Base-by-base conservation (phyloP, 805 yeast genomes). In the Sporopachydermia lactativora region DNA sequence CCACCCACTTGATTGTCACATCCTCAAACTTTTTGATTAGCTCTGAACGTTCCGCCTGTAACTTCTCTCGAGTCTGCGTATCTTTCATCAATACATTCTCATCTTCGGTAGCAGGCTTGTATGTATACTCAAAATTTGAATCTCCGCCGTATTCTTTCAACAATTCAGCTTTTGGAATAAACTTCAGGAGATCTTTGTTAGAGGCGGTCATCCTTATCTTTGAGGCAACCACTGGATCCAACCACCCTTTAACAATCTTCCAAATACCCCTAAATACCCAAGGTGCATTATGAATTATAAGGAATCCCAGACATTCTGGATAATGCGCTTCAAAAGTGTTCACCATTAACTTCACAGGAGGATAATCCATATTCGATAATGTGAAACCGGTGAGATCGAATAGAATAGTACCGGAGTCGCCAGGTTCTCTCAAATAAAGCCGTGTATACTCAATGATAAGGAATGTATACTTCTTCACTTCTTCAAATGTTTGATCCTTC, bases 261-360 rank as follows among this genome's bases (percentile, higher is more conserved):
- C 98, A 92, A 44, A 89, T 83, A 17, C 96, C 89, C 40, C 82
- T 75, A 64, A 92, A 92, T 41, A 92, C 75, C 97, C 96, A 86
- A 18, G 98, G 98, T 0, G 98, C 96, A 51, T 82, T 81, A 63
- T 85, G 95, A 45, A 92, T 81, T 49, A 85, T 71, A 41, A 92
- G 64, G 42, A 73, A 73, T 14, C 95, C 96, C 45, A 92, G 69
- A 35, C 84, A 79, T 61, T 92, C 98, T 1, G 98, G 98, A 58
- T 89, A 92, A 56, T 89, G 95, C 0, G 95, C 94, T 65, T 92
- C 97, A 59, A 92, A 86, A 45, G 88, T 81, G 41, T 76, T 73
- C 45, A 88, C 79, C 61, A 92, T 73, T 60, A 83, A 89, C 61
- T 88, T 88, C 44, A 92, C 94, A 3, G 96, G 85, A 3, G 73